These are phyloP conservation scores for Gnomoniopsis sp. DNA, from an alignment of 2,329 filamentous ascomycete genomes.

Conservation along the genomic window DNA sequence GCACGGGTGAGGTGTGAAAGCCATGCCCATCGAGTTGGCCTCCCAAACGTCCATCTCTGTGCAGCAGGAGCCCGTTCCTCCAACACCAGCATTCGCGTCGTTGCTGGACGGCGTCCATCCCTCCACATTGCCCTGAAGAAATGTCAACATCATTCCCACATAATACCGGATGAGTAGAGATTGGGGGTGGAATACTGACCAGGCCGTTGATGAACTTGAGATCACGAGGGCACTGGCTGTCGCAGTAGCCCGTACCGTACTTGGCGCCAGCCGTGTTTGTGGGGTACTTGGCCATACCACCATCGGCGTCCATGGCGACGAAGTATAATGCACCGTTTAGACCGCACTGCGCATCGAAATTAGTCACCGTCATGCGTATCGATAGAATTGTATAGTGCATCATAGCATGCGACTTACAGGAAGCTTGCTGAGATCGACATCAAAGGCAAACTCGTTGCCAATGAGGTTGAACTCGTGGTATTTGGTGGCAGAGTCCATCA, in stretches of 20 bases:
- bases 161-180: not conserved
- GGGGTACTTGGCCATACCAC: constrained; percentile 37
- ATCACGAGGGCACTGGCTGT: constrained; percentile 31
- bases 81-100: constrained; percentile 48
- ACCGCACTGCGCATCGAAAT: constrained; percentile 41
- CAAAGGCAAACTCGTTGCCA: constrained; percentile 62
- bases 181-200: constrained; percentile 20
- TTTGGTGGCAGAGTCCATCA: constrained; percentile 28
- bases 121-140: constrained; percentile 33
- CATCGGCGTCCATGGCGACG: constrained; percentile 24
- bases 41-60: constrained; percentile 55
- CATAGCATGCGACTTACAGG: constrained; percentile 50
- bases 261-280: constrained; percentile 36
- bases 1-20: constrained; percentile 59
- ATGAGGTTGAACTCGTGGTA: constrained; percentile 52
- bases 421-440: constrained; percentile 61
- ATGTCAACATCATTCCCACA: not conserved
- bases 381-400: not conserved
- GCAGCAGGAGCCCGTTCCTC: constrained; percentile 50
- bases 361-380: not conserved
- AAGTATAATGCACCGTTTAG: constrained; percentile 61
- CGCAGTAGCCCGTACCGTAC: constrained; percentile 47
- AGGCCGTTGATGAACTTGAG: constrained; percentile 41
- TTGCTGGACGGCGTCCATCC: constrained; percentile 45
- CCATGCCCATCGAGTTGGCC: constrained; percentile 57